phyloP scores from a whole-genome alignment of 306 rosid species.

The Canavalia ensiformis region DNA sequence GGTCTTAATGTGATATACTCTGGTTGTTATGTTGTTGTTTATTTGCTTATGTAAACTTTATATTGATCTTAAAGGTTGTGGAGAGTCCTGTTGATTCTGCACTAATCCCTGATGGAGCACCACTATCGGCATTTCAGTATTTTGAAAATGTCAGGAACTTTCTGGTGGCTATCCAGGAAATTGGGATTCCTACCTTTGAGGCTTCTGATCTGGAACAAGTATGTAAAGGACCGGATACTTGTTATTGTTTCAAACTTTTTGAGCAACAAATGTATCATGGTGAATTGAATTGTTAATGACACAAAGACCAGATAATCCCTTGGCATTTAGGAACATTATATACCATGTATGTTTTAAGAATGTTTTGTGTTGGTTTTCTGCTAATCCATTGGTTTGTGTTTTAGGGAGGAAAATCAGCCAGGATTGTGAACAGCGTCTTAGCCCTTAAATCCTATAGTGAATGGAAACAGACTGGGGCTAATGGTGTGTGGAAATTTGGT shows the following conservation, averaged over 20 bases:
- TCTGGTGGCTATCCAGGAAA: conserved; percentile 77
- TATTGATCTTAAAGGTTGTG: conserved; percentile 70
- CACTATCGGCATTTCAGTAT: conserved; percentile 91
- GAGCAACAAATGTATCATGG: conserved; percentile 6
- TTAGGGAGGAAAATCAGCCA: conserved; percentile 91
- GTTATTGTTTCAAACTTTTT: not conserved
- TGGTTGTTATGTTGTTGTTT: not conserved
- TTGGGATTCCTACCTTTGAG: conserved; percentile 92
- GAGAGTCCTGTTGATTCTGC: conserved; percentile 91
- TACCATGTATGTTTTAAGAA: conserved; percentile 5
- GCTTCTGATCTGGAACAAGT: conserved; percentile 98
- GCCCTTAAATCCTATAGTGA: conserved; percentile 90
- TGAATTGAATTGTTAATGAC: conserved; percentile 24
- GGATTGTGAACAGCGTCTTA: conserved; percentile 79
- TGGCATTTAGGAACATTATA: not conserved
- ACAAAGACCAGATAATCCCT: conserved; percentile 25
- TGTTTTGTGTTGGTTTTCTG: conserved; percentile 22
- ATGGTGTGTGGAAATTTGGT: conserved; percentile 91
- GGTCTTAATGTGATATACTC: conserved; percentile 13
- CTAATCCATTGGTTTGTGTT: conserved; percentile 33
- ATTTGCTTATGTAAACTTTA: not conserved
- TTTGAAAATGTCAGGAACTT: conserved; percentile 96
- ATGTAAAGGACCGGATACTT: conserved; percentile 49
- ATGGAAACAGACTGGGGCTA: conserved; percentile 86
- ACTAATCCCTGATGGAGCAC: conserved; percentile 85